Percentiles rank a stretch among this genome's conserved stretches.
phyloP scores from a whole-genome alignment of 202 grass and related monocot species.

The Panicum hallii region DNA sequence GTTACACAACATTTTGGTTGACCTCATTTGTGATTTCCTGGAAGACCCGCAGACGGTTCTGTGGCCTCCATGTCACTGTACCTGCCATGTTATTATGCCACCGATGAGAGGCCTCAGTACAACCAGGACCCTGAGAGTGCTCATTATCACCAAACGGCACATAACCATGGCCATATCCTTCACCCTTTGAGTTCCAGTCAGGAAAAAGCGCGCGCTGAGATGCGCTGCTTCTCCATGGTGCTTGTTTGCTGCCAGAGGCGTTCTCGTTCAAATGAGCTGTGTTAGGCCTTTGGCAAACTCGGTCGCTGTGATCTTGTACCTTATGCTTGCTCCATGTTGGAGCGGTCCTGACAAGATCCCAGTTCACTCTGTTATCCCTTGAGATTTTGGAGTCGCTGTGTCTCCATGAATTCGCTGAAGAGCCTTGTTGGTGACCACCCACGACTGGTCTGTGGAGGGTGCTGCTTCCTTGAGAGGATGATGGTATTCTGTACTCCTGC shows the following conservation, averaged over 20 bases:
- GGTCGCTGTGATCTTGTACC: conserved; percentile 37
- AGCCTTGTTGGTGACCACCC: conserved; percentile 39
- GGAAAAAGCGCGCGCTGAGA: conserved; percentile 54
- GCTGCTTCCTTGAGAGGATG: conserved; percentile 41
- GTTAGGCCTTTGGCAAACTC: conserved; percentile 38
- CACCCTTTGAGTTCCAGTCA: conserved; percentile 39
- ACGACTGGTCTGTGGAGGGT: conserved; percentile 16
- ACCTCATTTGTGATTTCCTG: conserved; percentile 62
- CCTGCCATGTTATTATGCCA: conserved; percentile 37
- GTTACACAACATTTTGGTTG: conserved; percentile 43
- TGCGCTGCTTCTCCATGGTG: conserved; percentile 48
- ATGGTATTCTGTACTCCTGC: conserved; percentile 34
- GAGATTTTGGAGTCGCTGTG: conserved; percentile 24
- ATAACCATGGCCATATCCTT: conserved; percentile 23
- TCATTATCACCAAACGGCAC: conserved; percentile 25
- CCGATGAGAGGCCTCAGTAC: conserved; percentile 3
- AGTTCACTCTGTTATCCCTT: conserved; percentile 43
- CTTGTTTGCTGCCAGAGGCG: conserved; percentile 30
- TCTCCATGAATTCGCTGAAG: conserved; percentile 47
- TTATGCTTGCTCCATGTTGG: conserved; percentile 53
- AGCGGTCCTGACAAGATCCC: conserved; percentile 49
- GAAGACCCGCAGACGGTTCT: conserved; percentile 53
- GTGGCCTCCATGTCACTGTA: conserved; percentile 40
- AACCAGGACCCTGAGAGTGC: conserved; percentile 19
- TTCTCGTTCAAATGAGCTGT: conserved; percentile 40